Base-by-base conservation (phyloP, 176 grass and related monocot species). In the Oryza meridionalis region DNA sequence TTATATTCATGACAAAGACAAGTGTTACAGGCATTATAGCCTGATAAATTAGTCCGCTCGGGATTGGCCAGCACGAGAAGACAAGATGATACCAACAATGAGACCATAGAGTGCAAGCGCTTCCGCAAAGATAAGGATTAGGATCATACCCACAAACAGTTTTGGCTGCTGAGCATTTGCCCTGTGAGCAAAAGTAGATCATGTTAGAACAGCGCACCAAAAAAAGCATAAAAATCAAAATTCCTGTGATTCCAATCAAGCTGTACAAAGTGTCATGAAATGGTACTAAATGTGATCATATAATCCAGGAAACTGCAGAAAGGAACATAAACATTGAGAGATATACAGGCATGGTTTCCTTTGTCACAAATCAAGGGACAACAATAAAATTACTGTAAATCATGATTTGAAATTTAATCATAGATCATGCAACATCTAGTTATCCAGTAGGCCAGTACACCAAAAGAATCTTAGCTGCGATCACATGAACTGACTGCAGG, bases 161-260 rank as follows among this genome's bases (percentile, higher is more conserved):
- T 87, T 87, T 43, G 85, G 85, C 19, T 87, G 85, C 19, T 87
- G 85, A 67, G 85, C 85, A 68, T 86, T 86, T 3, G 85, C 85
- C 70, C 85, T 87, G 77, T 14, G 11, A 74, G 19, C 27, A 73
- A 73, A 81, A 58, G 14, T 14, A 84, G 22, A 44, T 2, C 10
- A 1, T 4, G 45, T 81, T 80, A 65, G 16, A 66, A 75, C n/a
- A 75, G 5, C 19, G 58, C 26, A 67, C 66, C 29, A 76, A 38
- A 14, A 4, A 77, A 69, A 37, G 64, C 29, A 11, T 58, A 68
- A 12, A 24, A 40, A 53, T 21, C 22, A 63, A 31, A 19, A 44
- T 82, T 59, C 33, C 14, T 32, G 5, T 38, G 46, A 2, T 62
- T 62, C 9, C 78, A 40, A 2, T 37, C 17, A 51, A 22, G 29